Percentiles rank a stretch among this genome's conserved stretches.
These are phyloP conservation scores for Zalaria sp. DNA, from an alignment of 2,329 filamentous ascomycete species.

Conservation along the genomic window DNA sequence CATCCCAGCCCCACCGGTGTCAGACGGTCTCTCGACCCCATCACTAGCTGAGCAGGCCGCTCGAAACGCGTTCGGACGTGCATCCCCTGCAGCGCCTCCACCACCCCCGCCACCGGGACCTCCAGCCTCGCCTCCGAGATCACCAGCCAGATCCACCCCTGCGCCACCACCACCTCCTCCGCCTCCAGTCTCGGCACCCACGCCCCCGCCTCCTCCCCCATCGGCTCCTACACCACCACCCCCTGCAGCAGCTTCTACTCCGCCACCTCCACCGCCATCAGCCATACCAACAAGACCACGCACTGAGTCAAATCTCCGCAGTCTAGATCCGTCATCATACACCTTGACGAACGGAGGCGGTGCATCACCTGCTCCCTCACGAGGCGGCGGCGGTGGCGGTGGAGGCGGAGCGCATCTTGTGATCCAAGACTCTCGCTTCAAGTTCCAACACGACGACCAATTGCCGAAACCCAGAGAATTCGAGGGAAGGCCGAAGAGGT, in stretches of 20 bases:
- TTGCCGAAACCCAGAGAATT: constrained; percentile 80
- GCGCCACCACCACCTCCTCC: constrained; percentile 24
- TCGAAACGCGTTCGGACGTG: constrained; percentile 39
- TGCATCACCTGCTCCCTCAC: constrained; percentile 4
- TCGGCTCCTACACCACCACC: constrained; percentile 14
- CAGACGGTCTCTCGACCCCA: constrained; percentile 20
- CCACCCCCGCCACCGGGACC: constrained; percentile 27
- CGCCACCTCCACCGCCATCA: constrained; percentile 19
- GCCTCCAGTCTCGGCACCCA: constrained; percentile 21
- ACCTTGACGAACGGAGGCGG: constrained; percentile 26
- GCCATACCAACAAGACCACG: constrained; percentile 11
- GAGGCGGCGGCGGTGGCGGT: not conserved
- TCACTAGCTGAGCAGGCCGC: constrained; percentile 47
- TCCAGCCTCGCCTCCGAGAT: constrained; percentile 6
- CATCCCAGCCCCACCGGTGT: constrained; percentile 12
- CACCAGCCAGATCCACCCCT: constrained; percentile 16
- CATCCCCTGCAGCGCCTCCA: constrained; percentile 18
- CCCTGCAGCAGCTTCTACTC: constrained; percentile 3
- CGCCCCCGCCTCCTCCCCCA: constrained; percentile 16
- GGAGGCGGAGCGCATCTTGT: constrained; percentile 20
- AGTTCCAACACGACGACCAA: constrained; percentile 68
- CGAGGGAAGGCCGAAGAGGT: constrained; percentile 57
- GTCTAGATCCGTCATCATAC: constrained; percentile 15
- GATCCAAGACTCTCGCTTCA: constrained; percentile 71
- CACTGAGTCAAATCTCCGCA: constrained; percentile 5